A percentile compares a stretch with the other conserved stretches of the same genome.
Evolutionary conservation across 1,139 yeast species (phyloP).

Genomic region (Meyerozyma elateridarum): DNA sequence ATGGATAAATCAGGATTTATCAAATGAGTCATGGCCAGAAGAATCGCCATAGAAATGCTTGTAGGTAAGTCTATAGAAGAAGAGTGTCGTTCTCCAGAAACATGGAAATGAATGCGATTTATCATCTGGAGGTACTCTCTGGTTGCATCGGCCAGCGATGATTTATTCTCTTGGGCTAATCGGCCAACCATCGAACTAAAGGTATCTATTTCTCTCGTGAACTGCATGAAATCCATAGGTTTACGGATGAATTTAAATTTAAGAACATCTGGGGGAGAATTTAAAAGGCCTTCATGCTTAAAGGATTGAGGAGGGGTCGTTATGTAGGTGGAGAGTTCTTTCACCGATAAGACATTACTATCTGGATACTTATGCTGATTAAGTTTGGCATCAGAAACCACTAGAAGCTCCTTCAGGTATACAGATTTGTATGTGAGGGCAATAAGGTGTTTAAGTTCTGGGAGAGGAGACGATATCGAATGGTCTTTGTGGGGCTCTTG

Average conservation of each 20-base stretch:
- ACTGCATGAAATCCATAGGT: not conserved
- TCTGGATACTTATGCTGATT: not conserved
- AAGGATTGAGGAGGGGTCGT: not conserved
- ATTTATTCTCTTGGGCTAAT: not conserved
- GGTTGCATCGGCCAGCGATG: not conserved
- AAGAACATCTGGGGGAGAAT: not conserved
- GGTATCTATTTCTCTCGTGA: not conserved
- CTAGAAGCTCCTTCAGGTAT: not conserved
- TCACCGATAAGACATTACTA: not conserved
- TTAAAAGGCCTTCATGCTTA: not conserved
- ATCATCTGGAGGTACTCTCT: conserved; percentile 1
- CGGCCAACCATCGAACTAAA: not conserved
- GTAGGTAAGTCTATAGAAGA: conserved; percentile 2
- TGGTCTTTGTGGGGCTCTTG: no score
- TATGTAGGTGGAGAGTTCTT: not conserved
- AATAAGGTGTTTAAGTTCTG: not conserved
- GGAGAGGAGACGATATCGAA: no score
- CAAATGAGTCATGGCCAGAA: not conserved
- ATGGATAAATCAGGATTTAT: not conserved
- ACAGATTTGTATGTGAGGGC: not conserved
- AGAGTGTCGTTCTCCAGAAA: not conserved
- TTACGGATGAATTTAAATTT: not conserved
- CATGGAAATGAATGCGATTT: not conserved
- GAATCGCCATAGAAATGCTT: not conserved
- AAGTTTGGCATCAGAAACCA: conserved; percentile 1